Base-by-base conservation (phyloP, 1,284 basidiomycete genomes). In the Schizopora paradoxa region DNA sequence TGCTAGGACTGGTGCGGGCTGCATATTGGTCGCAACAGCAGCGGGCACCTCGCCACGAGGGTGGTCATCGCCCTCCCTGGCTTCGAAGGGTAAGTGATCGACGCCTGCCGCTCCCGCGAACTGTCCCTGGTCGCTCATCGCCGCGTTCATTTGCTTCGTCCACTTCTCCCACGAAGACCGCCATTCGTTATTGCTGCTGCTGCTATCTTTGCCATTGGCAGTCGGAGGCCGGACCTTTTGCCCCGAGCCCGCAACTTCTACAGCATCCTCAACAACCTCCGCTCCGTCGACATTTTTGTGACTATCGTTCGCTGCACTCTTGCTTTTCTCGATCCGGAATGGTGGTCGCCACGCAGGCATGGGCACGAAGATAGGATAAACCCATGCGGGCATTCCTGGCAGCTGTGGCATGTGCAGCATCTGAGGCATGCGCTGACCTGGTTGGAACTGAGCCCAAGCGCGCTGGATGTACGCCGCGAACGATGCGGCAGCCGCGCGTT, bases 291-390 rank as follows among this genome's bases (percentile, higher is more conserved):
- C 59, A 37, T 48, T 33, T 21, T 57, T 58, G 23, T n/a, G n/a
- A n/a, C n/a, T n/a, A n/a, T n/a, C n/a, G n/a, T n/a, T n/a, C n/a
- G n/a, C n/a, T n/a, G n/a, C n/a, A n/a, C n/a, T n/a, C n/a, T 59
- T 58, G 42, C 65, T 68, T 49, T 64, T 67, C 23, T 79, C 74
- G 48, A 75, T 72, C 47, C 79, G 66, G 59, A 84, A 75, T 6
- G 74, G 72, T 6, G 79, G 73, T n/a, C n/a, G n/a, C 71, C 82
- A 80, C n/a, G 70, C 72, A 28, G 80, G 74, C 58, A 81, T 76
- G 2, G 86, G 84, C 10, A 88, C 76, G 51, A 82, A 75, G 28
- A 88, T 74, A 4, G 86, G 84, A 71, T 88, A 86, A n/a, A 85
- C 82, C 61, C 85, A 72, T 0, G 84, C 70, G 8, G 66, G 65